Evolutionary conservation across 768 basidiomycete species (phyloP).

Genomic region (Suillus decipiens): DNA sequence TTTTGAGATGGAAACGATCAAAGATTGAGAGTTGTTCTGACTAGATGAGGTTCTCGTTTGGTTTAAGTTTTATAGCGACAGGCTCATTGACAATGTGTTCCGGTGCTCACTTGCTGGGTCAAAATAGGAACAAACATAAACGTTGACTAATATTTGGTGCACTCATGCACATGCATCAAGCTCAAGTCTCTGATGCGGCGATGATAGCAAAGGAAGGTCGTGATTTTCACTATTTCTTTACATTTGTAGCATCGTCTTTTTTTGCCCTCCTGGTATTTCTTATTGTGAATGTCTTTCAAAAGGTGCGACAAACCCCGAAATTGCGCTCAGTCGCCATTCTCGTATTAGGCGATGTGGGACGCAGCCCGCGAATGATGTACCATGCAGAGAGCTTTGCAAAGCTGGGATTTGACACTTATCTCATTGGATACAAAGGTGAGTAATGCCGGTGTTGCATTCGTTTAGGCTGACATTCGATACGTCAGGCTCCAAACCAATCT

Average conservation of each 20-base stretch:
- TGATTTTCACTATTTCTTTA: not conserved
- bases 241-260: constrained; percentile 12
- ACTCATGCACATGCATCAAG: too few species aligned
- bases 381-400: constrained; percentile 92
- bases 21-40: too few species aligned
- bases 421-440: constrained; percentile 88
- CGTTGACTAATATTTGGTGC: too few species aligned
- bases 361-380: constrained; percentile 98
- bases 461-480: constrained; percentile 15
- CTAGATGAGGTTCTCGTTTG: too few species aligned
- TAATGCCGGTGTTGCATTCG: not conserved
- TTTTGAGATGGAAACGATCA: too few species aligned
- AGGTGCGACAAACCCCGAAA: constrained; percentile 29
- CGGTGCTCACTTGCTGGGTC: too few species aligned
- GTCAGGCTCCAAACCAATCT: constrained; percentile 75
- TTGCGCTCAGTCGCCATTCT: constrained; percentile 81
- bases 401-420: constrained; percentile 70
- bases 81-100: too few species aligned
- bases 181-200: not conserved
- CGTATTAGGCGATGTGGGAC: constrained; percentile 93
- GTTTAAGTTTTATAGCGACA: too few species aligned
- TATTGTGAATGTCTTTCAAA: constrained; percentile 15
- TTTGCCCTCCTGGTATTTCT: constrained; percentile 18
- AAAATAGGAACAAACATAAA: too few species aligned
- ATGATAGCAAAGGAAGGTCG: constrained; percentile 11